Base-by-base conservation (phyloP, 768 basidiomycete genomes). In the Tulasnella sp. region DNA sequence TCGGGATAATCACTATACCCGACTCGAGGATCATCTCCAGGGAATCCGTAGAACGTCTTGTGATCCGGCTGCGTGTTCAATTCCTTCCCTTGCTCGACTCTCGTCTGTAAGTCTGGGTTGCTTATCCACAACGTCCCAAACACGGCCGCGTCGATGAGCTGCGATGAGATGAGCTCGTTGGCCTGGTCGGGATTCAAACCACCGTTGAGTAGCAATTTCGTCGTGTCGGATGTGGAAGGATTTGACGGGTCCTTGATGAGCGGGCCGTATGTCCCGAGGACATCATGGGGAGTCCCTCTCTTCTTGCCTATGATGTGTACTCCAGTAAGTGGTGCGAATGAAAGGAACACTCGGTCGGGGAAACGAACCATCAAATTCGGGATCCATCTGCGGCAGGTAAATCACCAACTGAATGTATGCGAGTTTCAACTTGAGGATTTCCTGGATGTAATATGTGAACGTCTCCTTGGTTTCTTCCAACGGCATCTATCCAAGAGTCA, bases 381-480 rank as follows among this genome's bases (percentile, higher is more conserved):
- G 79, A 57, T 86, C 84, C n/a, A 75, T 72, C 1, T 46, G 70
- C 0, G 77, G 40, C 1, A 75, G 44, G 74, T 86, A 85, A 11
- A 84, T 82, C 51, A 83, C 80, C 7, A 86, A 82, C 16, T 80
- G 79, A 74, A 86, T 82, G 74, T 86, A 86, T 0, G 85, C 81
- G 37, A 72, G 4, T 18, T 72, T 46, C 37, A 72, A 83, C 73
- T 85, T 85, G 75, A 86, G 85, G 2, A 85, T 84, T 77, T 86
- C 85, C 18, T 81, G 79, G 75, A 87, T 80, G 81, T 86, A 85
- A 80, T 87, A 86, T 23, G 78, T 82, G 82, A 78, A 88, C 0
- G 86, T 87, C 26, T 85, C 85, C 46, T 87, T 78, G 7, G 86
- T 86, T 16, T 88, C 86, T 76, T 86, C 80, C 10, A 88, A 82